These are phyloP conservation scores for Podaxis carcinomalis DNA, from an alignment of 768 basidiomycete genomes.

Conservation along the genomic window DNA sequence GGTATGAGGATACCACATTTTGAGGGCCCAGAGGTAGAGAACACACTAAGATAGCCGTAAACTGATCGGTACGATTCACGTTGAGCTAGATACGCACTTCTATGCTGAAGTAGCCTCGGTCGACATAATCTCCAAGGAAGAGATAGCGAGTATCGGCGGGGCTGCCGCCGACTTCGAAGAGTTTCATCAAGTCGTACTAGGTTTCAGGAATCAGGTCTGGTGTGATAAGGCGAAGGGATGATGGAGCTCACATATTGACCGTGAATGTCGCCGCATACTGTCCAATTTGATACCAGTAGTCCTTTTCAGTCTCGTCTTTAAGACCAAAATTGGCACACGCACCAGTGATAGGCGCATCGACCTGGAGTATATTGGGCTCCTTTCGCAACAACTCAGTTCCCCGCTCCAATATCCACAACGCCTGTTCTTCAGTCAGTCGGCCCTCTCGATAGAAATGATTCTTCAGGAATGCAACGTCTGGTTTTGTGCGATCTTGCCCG, in stretches of 20 bases:
- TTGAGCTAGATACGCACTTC: conserved; percentile 48
- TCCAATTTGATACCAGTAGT: conserved; percentile 6
- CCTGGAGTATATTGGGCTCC: conserved; percentile 88
- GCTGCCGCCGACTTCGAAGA: conserved; percentile 91
- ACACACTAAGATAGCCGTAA: conserved; percentile 65
- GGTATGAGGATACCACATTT: conserved; percentile 99
- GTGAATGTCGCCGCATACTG: conserved; percentile 97
- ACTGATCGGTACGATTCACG: neutral
- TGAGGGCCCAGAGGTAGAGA: conserved; percentile 94
- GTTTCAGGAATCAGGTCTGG: conserved; percentile 4
- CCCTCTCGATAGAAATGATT: conserved; percentile 99
- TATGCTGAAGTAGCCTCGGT: conserved; percentile 91
- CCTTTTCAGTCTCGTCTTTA: neutral
- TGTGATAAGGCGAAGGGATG: conserved; percentile 6
- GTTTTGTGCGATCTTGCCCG: conserved; percentile 78
- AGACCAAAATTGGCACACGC: conserved; percentile 20
- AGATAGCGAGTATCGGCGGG: conserved; percentile 92
- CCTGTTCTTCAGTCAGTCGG: conserved; percentile 89
- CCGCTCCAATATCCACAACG: conserved; percentile 87
- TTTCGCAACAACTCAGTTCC: conserved; percentile 77
- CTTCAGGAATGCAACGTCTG: conserved; percentile 94
- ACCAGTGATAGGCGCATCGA: conserved; percentile 99
- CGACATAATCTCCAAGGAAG: conserved; percentile 91
- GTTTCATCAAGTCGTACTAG: conserved; percentile 92
- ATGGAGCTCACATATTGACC: conserved; percentile 87